phyloP scores from a whole-genome alignment of 2,329 filamentous ascomycete species.

The Colletotrichum chrysophilum region DNA sequence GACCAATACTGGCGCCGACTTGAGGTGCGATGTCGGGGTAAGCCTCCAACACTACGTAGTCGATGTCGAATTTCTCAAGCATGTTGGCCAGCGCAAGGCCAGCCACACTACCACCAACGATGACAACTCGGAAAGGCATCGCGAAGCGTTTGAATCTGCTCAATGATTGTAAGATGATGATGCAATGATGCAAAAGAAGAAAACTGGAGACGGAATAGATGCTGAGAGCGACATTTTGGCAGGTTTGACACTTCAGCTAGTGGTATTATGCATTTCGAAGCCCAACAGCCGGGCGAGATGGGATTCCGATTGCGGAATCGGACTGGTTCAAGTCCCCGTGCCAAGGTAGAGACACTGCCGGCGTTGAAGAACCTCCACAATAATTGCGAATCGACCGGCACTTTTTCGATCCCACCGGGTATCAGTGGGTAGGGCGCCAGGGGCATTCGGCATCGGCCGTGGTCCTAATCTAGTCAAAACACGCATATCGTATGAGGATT shows the following conservation, averaged over 20 bases:
- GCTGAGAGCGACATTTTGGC: not conserved
- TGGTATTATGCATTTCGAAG: not conserved
- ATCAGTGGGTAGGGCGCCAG: accelerated
- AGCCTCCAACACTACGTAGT: conserved; percentile 54
- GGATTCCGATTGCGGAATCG: not conserved
- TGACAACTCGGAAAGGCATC: conserved; percentile 42
- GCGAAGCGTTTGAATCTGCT: not conserved
- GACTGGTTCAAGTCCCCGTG: not conserved
- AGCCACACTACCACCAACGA: conserved; percentile 54
- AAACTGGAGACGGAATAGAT: not conserved
- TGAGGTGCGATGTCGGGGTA: conserved; percentile 45
- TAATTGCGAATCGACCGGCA: not conserved
- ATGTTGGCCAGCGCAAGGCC: conserved; percentile 40
- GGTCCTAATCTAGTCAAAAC: not conserved
- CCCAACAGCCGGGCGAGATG: not conserved
- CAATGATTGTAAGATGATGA: not conserved
- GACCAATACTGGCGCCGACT: conserved; percentile 51
- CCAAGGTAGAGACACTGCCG: not conserved
- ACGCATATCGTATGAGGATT: not conserved
- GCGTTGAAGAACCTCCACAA: not conserved
- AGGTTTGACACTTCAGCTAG: not conserved
- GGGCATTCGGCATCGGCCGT: not conserved
- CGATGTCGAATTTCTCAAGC: conserved; percentile 48
- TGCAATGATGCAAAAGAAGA: accelerated
- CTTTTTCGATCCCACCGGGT: not conserved